Percentiles rank a stretch among this genome's conserved stretches.
Evolutionary conservation across 768 basidiomycete species (phyloP).

Genomic region (Nidula microcarpa): DNA sequence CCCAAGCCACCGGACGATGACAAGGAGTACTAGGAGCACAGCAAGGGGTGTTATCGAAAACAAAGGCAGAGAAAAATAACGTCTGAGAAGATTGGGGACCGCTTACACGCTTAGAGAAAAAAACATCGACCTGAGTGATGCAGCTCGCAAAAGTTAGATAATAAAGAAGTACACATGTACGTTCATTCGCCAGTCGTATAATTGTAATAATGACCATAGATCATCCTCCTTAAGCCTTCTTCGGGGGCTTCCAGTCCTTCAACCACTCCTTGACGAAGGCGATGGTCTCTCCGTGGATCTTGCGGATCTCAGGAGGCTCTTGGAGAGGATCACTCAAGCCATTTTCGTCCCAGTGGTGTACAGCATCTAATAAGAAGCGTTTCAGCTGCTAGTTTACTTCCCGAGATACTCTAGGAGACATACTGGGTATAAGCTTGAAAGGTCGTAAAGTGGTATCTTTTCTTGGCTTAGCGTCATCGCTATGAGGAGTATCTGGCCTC

Average conservation of each 20-base stretch:
- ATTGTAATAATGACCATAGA: neutral
- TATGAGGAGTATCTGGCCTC: constrained; percentile 84
- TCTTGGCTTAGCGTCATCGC: constrained; percentile 63
- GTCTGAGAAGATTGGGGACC: too few relatives aligned
- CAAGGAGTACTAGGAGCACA: too few relatives aligned
- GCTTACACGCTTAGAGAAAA: too few relatives aligned
- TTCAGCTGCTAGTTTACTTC: neutral
- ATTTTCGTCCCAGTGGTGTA: constrained; percentile 78
- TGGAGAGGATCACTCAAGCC: constrained; percentile 55
- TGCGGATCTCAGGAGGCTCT: constrained; percentile 77
- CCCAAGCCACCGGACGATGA: too few relatives aligned
- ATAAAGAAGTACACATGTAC: too few relatives aligned
- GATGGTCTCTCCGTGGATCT: constrained; percentile 80
- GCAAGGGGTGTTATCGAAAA: too few relatives aligned
- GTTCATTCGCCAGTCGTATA: too few relatives aligned
- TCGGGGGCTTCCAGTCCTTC: constrained; percentile 38
- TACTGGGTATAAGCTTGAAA: constrained; percentile 85
- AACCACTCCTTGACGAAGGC: constrained; percentile 78
- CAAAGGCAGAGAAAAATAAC: too few relatives aligned
- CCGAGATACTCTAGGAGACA: constrained; percentile 17
- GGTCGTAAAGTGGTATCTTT: constrained; percentile 72
- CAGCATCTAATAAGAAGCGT: constrained; percentile 41
- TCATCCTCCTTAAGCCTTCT: constrained; percentile 5
- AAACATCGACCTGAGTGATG: too few relatives aligned
- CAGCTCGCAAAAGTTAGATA: too few relatives aligned